A percentile compares a stretch with the other conserved stretches of the same genome.
Evolutionary conservation across 73 alveolate genomes (phyloP).

Genomic region (Tetrahymena borealis): DNA sequence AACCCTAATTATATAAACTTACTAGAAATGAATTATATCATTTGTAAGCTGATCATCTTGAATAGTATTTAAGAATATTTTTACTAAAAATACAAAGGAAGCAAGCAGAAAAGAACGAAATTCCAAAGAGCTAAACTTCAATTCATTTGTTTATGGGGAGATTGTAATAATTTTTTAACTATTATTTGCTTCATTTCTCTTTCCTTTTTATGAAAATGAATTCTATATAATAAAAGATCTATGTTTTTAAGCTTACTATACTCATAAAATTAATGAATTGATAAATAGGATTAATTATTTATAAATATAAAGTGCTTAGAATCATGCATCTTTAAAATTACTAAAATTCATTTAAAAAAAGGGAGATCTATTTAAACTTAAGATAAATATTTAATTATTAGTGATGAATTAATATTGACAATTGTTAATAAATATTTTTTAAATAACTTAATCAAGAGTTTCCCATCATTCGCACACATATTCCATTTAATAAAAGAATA

Average conservation of each 20-base stretch:
- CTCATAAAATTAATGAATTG: no score
- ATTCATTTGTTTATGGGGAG: slow-evolving; percentile 25
- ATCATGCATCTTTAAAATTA: no score
- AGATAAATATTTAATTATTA: neutral
- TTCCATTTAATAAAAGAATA: slow-evolving; percentile 8
- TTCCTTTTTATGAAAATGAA: no score
- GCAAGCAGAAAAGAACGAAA: slow-evolving; percentile 25
- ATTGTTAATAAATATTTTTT: neutral
- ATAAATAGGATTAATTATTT: neutral
- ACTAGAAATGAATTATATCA: no score
- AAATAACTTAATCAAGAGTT: neutral
- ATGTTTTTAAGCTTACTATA: no score
- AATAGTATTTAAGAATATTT: neutral
- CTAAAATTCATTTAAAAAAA: no score
- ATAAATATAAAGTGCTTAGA: no score
- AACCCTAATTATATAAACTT: neutral
- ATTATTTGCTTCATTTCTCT: neutral
- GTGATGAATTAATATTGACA: neutral
- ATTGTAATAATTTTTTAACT: slow-evolving; percentile 16
- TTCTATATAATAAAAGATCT: no score
- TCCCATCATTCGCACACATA: slow-evolving; percentile 16
- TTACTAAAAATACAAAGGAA: neutral
- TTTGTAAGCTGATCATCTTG: neutral
- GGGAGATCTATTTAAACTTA: no score
- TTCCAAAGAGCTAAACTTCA: slow-evolving; percentile 9